Evolutionary conservation across 768 basidiomycete genomes (phyloP).

Genomic region (Termitomyces sp.): DNA sequence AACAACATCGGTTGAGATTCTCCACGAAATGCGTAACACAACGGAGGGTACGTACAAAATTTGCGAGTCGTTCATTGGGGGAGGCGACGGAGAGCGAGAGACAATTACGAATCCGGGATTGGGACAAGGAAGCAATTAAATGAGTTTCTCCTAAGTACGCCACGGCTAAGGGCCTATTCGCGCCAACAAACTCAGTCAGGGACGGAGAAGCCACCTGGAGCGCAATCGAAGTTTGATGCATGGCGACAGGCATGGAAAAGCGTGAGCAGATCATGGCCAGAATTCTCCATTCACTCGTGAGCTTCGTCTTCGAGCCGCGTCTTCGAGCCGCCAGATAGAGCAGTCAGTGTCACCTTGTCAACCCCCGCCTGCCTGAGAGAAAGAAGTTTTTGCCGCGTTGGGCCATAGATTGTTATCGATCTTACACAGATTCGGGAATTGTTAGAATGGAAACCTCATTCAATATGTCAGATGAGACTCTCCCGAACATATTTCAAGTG

Average conservation of each 20-base stretch:
- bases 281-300: neutral
- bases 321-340: neutral
- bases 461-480: neutral
- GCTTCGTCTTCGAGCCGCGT: constrained; percentile 10
- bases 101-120: neutral
- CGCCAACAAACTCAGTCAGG: constrained; percentile 5
- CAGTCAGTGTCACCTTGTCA: constrained; percentile 6
- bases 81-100: neutral
- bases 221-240: constrained; percentile 15
- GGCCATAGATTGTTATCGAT: too few relatives aligned
- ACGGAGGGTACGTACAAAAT: neutral
- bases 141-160: constrained; percentile 3
- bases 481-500: neutral
- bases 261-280: neutral
- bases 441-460: neutral
- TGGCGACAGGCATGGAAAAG: constrained; percentile 13
- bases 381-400: too few relatives aligned
- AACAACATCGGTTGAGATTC: too few relatives aligned
- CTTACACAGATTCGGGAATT: too few relatives aligned
- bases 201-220: neutral
- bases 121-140: neutral
- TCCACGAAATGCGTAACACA: too few relatives aligned
- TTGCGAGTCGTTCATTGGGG: constrained; percentile 4
- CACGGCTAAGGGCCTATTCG: constrained; percentile 8
- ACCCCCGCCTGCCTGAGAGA: neutral